Evolutionary conservation across 2,329 filamentous ascomycete species (phyloP).

Genomic region (Epichloe gansuensis): DNA sequence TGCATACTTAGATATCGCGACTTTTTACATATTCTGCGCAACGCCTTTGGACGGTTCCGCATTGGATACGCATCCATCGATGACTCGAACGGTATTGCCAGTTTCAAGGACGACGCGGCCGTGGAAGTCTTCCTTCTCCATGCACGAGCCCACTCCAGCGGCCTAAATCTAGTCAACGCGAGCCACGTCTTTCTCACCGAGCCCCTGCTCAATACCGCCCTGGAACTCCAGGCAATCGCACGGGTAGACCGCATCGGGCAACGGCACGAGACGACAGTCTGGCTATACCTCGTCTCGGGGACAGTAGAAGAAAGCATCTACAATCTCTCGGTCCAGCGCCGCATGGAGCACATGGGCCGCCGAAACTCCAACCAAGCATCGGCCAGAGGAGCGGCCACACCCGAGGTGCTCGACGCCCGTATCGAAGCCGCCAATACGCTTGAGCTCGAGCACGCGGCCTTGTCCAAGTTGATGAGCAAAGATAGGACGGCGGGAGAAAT

Average conservation of each 20-base stretch:
- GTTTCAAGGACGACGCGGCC: conserved; percentile 61
- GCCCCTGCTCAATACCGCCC: conserved; percentile 80
- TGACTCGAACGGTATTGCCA: conserved; percentile 52
- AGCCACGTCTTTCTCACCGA: conserved; percentile 93
- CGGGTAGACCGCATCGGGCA: conserved; percentile 93
- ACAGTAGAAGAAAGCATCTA: conserved; percentile 92
- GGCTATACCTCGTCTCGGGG: conserved; percentile 84
- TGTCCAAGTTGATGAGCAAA: conserved; percentile 58
- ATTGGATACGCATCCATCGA: conserved; percentile 66
- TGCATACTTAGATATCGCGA: conserved; percentile 42
- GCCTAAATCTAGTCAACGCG: conserved; percentile 82
- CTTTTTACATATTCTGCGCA: conserved; percentile 61
- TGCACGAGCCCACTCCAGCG: conserved; percentile 76
- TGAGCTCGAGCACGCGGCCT: conserved; percentile 61
- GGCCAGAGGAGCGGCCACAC: conserved; percentile 22
- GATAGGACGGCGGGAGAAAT: conserved; percentile 63
- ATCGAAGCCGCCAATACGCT: conserved; percentile 76
- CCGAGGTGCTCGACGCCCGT: conserved; percentile 42
- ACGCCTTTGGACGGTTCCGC: conserved; percentile 56
- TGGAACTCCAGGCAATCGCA: conserved; percentile 90
- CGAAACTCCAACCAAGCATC: conserved; percentile 20
- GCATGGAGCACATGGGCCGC: conserved; percentile 61
- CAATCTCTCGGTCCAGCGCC: conserved; percentile 65
- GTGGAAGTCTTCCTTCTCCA: conserved; percentile 81
- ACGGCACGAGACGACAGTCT: conserved; percentile 75